Evolutionary conservation across 805 yeast species (phyloP), one percentile per base, ranked within the genome.

Genomic region (Saccharomycopsis selenospora): DNA sequence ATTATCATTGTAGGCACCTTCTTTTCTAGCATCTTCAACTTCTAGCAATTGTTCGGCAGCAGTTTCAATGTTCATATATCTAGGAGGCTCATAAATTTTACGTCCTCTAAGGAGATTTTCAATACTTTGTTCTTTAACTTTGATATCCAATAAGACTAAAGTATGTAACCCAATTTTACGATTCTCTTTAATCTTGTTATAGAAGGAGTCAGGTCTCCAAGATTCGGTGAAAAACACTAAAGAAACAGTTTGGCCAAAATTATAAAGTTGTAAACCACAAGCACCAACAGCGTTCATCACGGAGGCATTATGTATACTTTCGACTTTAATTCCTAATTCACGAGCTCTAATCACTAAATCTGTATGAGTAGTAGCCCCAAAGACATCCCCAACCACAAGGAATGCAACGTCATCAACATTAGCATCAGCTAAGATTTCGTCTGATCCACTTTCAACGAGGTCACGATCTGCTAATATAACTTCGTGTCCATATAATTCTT

Each of bases 221-320:
- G 71, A 69, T 18, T 91, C 98, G 24, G 96, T 90, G 73, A 93
- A 91, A 63, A 93, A 93, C 2, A 93, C 98, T 63, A 93, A 71
- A 1, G 96, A 88, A n/a, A 91, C 91, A 8, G 98, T 89, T 68
- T 93, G 98, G 7, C 99, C 99, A 66, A 90, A 91, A 58, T 84
- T 89, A 66, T 91, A 91, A 51, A 91, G 72, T 66, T 91, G 99
- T 56, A 93, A 74, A 20, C 99, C 99, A 69, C 97, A 89, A 1
- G 97, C 95, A 17, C 99, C 99, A 23, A 91, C 95, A 0, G 98
- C 99, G 62, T 91, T 91, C 96, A 93, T 89, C 10, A 91, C 93
- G 14, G 96, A 85, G 1, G 99, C 99, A 65, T 91, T 91, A 68
- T 91, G 99, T 52, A 91, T 79, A 36, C 85, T 76, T 61, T 86